Evolutionary conservation across 2,329 filamentous ascomycete species (phyloP), one percentile per base, ranked within the genome.

Genomic region (Akanthomyces lecanii): DNA sequence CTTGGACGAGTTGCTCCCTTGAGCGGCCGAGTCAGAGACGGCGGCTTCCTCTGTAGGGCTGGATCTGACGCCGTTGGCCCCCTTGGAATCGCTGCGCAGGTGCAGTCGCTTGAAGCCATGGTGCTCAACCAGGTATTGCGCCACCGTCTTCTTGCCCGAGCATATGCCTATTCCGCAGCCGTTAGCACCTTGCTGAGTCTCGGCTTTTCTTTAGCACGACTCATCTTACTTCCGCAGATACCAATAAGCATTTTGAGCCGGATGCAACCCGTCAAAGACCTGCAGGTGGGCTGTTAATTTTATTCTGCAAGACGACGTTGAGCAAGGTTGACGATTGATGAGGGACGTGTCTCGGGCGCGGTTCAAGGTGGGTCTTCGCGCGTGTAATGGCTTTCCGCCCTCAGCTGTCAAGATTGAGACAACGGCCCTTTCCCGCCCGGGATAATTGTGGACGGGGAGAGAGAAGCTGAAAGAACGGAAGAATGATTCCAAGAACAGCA

Each of bases 121-220:
- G 67, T 93, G 85, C 66, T 92, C 85, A 67, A 93, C 85, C 10
- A 99, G 85, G 74, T 96, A 97, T 61, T 91, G 85, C 63, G 92
- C 92, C 67, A 98, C 91, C 11, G 92, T 91, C 73, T 87, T 88
- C 79, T 97, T 98, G 71, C 95, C 95, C 55, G 94, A 88, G 79
- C 93, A 98, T 70, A 97, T 94, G 71, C 91, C 93, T 95, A 71
- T 25, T 44, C 18, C 36, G 23, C 57, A 28, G 10, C 28, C 4
- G 50, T 61, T 36, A 61, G 59, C 33, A 47, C 18, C 23, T 36
- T 12, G 38, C 18, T 14, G 30, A 23, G 61, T 60, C 56, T 28
- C 45, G 12, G 23, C 25, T 42, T 44, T 44, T 61, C 33, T 30
- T 60, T 52, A 53, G 54, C 52, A 61, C 54, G 63, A 65, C 28